Conservation (phyloP, 208 protist genomes). For the Crithidia thermophila region DNA sequence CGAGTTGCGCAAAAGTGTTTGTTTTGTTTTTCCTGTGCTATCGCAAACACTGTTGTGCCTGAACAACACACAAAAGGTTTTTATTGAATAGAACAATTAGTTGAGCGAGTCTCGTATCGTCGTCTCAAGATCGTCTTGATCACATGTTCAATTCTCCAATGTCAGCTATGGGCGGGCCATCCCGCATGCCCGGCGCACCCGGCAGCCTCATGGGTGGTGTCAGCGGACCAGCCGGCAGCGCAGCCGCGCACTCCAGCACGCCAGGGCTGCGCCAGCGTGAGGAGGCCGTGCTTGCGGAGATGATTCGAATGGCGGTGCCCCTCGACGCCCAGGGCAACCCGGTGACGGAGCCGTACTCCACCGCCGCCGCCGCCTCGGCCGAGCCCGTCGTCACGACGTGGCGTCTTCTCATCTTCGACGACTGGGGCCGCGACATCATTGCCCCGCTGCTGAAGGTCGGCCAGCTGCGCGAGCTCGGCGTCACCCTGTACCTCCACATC, state of each 20-base stretch:
- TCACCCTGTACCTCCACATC: slow-evolving; percentile 92
- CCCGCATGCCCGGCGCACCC: neutral
- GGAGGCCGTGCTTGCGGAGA: slow-evolving; percentile 64
- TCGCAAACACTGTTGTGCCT: too few species aligned
- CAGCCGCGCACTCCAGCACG: slow-evolving; percentile 37
- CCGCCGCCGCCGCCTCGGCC: slow-evolving; percentile 15
- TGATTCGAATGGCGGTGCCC: slow-evolving; percentile 75
- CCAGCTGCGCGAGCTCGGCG: slow-evolving; percentile 84
- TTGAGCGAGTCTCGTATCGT: neutral
- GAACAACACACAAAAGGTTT: too few species aligned
- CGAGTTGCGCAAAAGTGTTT: neutral
- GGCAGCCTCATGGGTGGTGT: slow-evolving; percentile 1
- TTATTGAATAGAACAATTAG: neutral
- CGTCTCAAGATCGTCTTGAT: neutral
- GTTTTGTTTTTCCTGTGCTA: slow-evolving; percentile 11
- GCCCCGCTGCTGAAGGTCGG: slow-evolving; percentile 88
- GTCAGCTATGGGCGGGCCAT: slow-evolving; percentile 12
- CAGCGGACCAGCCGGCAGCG: neutral
- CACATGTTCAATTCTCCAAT: slow-evolving; percentile 17
- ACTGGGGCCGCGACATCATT: slow-evolving; percentile 86
- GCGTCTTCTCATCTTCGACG: slow-evolving; percentile 91
- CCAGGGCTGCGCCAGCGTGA: slow-evolving; percentile 72
- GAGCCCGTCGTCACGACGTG: slow-evolving; percentile 54
- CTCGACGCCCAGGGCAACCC: slow-evolving; percentile 49
- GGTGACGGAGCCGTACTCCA: slow-evolving; percentile 27